Percentiles rank a stretch among this genome's conserved stretches.
These are phyloP conservation scores for Sclerotinia borealis DNA, from an alignment of 2,329 filamentous ascomycete species.

Conservation along the genomic window DNA sequence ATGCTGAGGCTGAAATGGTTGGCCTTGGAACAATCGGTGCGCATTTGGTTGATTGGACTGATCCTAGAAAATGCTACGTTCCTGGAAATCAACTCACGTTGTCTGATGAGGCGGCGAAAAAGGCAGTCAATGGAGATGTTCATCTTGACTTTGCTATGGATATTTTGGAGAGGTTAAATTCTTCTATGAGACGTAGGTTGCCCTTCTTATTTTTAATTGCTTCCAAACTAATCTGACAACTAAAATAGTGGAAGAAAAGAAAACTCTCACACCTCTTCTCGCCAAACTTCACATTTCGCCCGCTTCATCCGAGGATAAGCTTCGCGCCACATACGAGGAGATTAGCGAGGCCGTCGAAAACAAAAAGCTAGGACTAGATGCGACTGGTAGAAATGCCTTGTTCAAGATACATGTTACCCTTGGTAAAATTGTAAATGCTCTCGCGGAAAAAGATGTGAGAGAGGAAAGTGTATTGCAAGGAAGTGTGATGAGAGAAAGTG, in stretches of 20 bases:
- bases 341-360: constrained; percentile 57
- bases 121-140: constrained; percentile 65
- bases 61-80: constrained; percentile 71
- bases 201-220: neutral
- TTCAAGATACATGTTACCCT: constrained; percentile 63
- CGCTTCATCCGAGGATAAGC: constrained; percentile 52
- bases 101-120: constrained; percentile 51
- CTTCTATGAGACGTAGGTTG: constrained; percentile 58
- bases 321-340: constrained; percentile 52
- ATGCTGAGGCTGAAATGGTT: constrained; percentile 73
- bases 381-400: constrained; percentile 55
- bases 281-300: constrained; percentile 77
- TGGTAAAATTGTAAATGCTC: constrained; percentile 59
- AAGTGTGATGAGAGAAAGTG: neutral
- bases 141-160: constrained; percentile 74
- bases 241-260: constrained; percentile 71
- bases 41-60: constrained; percentile 90
- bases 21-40: constrained; percentile 71
- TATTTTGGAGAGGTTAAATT: constrained; percentile 67
- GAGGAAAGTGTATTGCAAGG: constrained; percentile 6
- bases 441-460: constrained; percentile 37
- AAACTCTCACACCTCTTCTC: constrained; percentile 69
- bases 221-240: constrained; percentile 16
- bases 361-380: constrained; percentile 51
- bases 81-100: constrained; percentile 39